These are phyloP conservation scores for Hebeloma cylindrosporum DNA, from an alignment of 768 basidiomycete species.

Conservation along the genomic window DNA sequence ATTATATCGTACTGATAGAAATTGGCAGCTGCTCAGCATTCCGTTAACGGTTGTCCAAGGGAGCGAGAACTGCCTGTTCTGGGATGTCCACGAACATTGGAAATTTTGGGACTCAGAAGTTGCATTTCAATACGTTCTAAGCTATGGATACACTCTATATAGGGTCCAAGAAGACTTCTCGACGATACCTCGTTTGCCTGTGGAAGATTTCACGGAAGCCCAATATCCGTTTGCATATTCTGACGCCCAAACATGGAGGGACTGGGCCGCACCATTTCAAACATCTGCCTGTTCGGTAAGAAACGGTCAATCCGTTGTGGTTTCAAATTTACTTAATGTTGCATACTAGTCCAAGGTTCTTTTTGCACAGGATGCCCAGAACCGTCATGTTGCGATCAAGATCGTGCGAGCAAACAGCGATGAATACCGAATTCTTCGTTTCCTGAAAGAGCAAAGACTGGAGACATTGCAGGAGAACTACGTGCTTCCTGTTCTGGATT, in stretches of 20 bases:
- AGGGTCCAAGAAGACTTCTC: too few species aligned
- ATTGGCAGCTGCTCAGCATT: too few species aligned
- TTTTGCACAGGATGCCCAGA: constrained; percentile 23
- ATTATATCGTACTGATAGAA: too few species aligned
- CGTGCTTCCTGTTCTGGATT: constrained; percentile 24
- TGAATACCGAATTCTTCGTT: constrained; percentile 21
- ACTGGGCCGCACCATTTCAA: background rate
- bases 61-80: too few species aligned
- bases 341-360: constrained; percentile 3
- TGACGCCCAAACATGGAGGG: background rate
- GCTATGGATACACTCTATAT: too few species aligned
- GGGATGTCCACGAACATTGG: too few species aligned
- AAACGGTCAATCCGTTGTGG: background rate
- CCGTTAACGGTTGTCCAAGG: too few species aligned
- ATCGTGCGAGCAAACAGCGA: constrained; percentile 18
- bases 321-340: background rate
- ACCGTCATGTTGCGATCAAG: constrained; percentile 29
- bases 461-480: constrained; percentile 5
- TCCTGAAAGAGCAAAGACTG: constrained; percentile 13
- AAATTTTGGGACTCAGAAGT: too few species aligned
- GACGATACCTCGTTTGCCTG: background rate
- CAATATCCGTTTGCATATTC: constrained; percentile 4
- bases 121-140: too few species aligned
- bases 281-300: background rate
- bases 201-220: background rate